Percentiles rank a stretch among this genome's conserved stretches.
These are phyloP conservation scores for Mortierella sp. DNA, from an alignment of 371 early-diverging fungal species.

Conservation along the genomic window DNA sequence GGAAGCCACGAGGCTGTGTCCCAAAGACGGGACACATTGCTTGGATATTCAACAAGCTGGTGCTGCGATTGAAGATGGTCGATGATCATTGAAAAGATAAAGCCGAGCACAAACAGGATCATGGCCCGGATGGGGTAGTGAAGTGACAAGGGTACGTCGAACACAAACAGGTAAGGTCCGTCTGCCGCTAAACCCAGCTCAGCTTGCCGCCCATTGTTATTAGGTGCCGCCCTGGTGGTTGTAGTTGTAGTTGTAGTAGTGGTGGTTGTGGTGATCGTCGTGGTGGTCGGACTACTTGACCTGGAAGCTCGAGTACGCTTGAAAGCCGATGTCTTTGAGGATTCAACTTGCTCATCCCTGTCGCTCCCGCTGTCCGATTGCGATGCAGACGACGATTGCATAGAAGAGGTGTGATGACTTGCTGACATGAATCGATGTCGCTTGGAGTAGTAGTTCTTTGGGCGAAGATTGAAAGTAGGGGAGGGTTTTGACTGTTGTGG, in stretches of 20 bases:
- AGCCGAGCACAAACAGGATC: slow-evolving; percentile 65
- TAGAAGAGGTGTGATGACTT: not conserved
- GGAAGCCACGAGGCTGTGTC: slow-evolving; percentile 67
- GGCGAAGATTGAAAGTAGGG: slow-evolving; percentile 38
- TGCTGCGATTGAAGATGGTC: slow-evolving; percentile 66
- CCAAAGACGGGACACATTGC: slow-evolving; percentile 40
- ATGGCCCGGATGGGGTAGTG: slow-evolving; percentile 60
- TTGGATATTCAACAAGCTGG: slow-evolving; percentile 56
- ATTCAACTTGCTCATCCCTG: slow-evolving; percentile 15
- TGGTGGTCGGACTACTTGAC: not conserved
- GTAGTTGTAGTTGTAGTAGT: slow-evolving; percentile 10
- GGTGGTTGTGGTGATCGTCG: slow-evolving; percentile 13
- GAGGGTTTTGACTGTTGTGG: slow-evolving; percentile 10
- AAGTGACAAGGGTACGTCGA: slow-evolving; percentile 51
- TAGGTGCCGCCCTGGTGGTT: not conserved
- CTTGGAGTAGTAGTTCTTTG: slow-evolving; percentile 48
- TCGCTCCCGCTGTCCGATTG: slow-evolving; percentile 49
- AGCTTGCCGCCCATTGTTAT: not conserved
- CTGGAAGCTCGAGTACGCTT: slow-evolving; percentile 1
- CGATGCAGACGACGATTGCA: slow-evolving; percentile 16
- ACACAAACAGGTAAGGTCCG: slow-evolving; percentile 49
- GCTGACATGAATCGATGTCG: slow-evolving; percentile 36
- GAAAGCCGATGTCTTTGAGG: slow-evolving; percentile 1
- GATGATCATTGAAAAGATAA: slow-evolving; percentile 65
- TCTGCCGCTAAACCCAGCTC: slow-evolving; percentile 15